Evolutionary conservation across 768 basidiomycete genomes (phyloP), one percentile per base, ranked within the genome.

Genomic region (Hemileccinum rubropunctum): DNA sequence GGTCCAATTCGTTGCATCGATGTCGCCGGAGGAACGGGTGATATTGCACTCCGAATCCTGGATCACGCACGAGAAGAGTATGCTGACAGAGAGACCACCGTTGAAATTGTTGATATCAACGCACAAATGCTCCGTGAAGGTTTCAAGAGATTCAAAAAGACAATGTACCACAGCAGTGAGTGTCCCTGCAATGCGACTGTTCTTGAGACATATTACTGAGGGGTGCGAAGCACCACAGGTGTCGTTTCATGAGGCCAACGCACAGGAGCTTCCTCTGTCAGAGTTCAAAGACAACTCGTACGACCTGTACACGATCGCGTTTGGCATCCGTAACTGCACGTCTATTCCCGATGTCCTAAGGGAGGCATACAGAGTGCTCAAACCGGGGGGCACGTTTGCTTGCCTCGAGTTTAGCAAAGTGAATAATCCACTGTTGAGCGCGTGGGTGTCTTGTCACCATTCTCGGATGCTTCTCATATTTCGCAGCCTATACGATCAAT

Each of bases 221-320:
- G 38, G 11, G 23, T 28, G 27, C 35, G 11, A 58, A 97, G 94
- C 94, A 18, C 89, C 92, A 13, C 95, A 97, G 71, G 81, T 99
- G 53, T 81, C 86, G 14, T 98, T 99, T 69, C 83, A 86, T 52
- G 90, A 95, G 64, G 90, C 86, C 32, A 98, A 99, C 62, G 97
- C 97, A 3, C 94, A 98, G 64, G 76, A 76, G 12, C 73, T 99
- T 15, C 78, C 85, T 1, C 53, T 70, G 34, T 73, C 79, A 6
- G 74, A 80, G 47, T 94, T 99, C 66, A 73, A 79, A 6, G 82
- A 88, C 60, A 83, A 91, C 67, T 81, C 90, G 15, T 92, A 95
- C 56, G 94, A 99, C 71, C 74, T 98, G 15, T 99, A 99, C 73
- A 99, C 97, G 23, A 98, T 99, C 66, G 93, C 97, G 0, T 99